phyloP scores from a whole-genome alignment of 2,329 filamentous ascomycete species.

The Thielaviopsis cerberus region DNA sequence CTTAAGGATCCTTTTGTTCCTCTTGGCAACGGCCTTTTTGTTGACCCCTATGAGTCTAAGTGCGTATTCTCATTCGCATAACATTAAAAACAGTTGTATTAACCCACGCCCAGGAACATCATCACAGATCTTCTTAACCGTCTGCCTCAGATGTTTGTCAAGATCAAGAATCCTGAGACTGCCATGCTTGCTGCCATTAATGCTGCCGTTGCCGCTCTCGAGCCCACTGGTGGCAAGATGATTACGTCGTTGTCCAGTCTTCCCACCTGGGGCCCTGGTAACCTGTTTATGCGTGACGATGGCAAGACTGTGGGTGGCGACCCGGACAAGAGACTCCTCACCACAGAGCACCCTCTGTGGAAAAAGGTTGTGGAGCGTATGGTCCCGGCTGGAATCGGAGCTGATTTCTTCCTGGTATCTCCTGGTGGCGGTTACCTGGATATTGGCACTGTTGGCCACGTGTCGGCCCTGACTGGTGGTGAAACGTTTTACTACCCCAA shows the following conservation, averaged over 20 bases:
- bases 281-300: constrained; percentile 71
- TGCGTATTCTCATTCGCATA: constrained; percentile 19
- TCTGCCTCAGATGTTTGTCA: constrained; percentile 70
- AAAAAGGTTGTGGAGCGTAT: constrained; percentile 74
- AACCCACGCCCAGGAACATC: constrained; percentile 33
- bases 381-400: constrained; percentile 68
- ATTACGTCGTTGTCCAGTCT: constrained; percentile 74
- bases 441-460: constrained; percentile 76
- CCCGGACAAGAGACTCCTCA: constrained; percentile 77
- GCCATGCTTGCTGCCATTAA: constrained; percentile 70
- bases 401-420: constrained; percentile 87
- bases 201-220: constrained; percentile 65
- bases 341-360: constrained; percentile 76
- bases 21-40: constrained; percentile 77
- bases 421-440: constrained; percentile 83
- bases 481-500: constrained; percentile 96
- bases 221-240: constrained; percentile 79
- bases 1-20: constrained; percentile 92
- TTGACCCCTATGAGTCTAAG: constrained; percentile 82
- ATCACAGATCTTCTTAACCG: constrained; percentile 74
- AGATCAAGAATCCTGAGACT: constrained; percentile 78
- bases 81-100: constrained; percentile 12
- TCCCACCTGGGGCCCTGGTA: constrained; percentile 78
- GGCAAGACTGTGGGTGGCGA: constrained; percentile 73
- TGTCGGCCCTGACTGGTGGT: constrained; percentile 76